phyloP scores from a whole-genome alignment of 2,329 filamentous ascomycete species.

The Alternaria alternata region DNA sequence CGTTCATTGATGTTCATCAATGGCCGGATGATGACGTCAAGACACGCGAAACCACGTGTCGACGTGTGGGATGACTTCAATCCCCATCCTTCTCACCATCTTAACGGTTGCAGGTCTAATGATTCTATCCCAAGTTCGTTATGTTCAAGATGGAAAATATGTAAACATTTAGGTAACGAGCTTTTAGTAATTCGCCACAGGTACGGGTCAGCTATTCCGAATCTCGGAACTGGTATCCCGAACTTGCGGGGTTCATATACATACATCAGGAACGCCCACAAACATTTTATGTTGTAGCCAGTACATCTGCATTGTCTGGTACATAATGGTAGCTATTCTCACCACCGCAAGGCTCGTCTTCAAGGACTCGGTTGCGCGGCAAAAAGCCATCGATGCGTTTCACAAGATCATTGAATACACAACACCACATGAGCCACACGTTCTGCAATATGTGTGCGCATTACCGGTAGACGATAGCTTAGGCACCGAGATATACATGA shows the following conservation, averaged over 20 bases:
- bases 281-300: background rate
- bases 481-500: conserved; percentile 35
- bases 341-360: conserved; percentile 32
- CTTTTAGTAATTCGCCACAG: background rate
- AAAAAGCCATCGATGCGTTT: conserved; percentile 29
- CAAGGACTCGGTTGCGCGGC: conserved; percentile 21
- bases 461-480: conserved; percentile 26
- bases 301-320: background rate
- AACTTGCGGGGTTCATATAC: conserved; percentile 12
- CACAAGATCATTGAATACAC: conserved; percentile 37
- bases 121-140: background rate
- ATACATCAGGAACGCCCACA: background rate
- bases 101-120: accelerated
- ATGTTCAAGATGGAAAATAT: accelerated
- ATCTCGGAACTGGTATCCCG: conserved; percentile 19
- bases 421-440: conserved; percentile 28
- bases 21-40: conserved; percentile 27
- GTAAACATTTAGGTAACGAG: accelerated
- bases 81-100: background rate
- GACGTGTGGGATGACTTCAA: background rate
- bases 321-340: conserved; percentile 27
- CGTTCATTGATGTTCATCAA: background rate
- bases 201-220: conserved; percentile 22
- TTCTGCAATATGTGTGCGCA: conserved; percentile 35
- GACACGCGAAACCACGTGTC: conserved; percentile 28